Base-by-base conservation (phyloP, 148 eudicot genomes). In the Selenicereus undatus region DNA sequence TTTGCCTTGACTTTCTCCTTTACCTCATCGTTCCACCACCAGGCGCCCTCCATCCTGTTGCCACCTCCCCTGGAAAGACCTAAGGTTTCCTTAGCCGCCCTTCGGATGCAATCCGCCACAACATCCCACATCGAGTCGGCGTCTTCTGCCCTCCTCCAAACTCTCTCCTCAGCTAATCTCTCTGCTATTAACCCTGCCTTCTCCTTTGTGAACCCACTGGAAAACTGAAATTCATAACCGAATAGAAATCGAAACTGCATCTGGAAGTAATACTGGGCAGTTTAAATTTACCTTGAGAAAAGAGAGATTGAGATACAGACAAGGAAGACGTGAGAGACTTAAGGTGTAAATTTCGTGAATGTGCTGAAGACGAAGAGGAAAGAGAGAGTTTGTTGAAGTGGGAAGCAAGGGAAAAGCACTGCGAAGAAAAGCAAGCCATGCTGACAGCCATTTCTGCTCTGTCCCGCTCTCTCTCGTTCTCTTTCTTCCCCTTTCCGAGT, bases 311-410 rank as follows among this genome's bases (percentile, higher is more conserved):
- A 22, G 92, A 89, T 11, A 89, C 71, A 76, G 62, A 82, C 48
- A 88, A 60, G 30, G 92, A 92, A 78, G 87, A 91, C 76, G 93
- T 79, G 73, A 94, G 93, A 16, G 93, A 84, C 76, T 68, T 88
- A 50, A 77, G 58, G 22, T 84, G 75, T 5, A 85, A 79, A 82
- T 70, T 74, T 74, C 76, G 68, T 35, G 62, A 60, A 17, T 22
- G 73, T 64, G 87, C 10, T 48, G 90, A 71, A 71, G 85, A 76
- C 45, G 86, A 60, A 77, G 87, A 78, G 68, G 87, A 71, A 72
- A 91, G 83, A 36, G 92, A 86, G 70, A 89, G 87, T 14, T 81
- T 58, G 56, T 75, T 80, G 79, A 93, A 76, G 1, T 85, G 88
- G 22, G 85, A 73, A 65, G 92, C 83, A 42, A 93, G 88, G n/a